These are phyloP conservation scores for Exophiala calicioides DNA, from an alignment of 2,329 filamentous ascomycete genomes.

Conservation along the genomic window DNA sequence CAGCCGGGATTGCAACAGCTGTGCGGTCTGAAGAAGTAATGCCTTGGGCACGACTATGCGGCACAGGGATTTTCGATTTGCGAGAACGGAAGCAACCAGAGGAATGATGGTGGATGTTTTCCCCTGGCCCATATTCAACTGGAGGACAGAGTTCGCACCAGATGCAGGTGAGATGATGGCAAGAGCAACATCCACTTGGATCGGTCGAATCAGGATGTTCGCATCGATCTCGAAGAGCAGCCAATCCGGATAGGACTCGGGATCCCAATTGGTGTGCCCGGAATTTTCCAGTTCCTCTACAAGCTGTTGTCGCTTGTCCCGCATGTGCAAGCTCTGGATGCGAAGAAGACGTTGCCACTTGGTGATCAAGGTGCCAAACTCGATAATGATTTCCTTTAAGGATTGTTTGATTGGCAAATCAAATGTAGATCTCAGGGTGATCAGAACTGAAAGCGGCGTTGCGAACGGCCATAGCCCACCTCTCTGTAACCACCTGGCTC, in stretches of 20 bases:
- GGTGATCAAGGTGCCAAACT: conserved; percentile 34
- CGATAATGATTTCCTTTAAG: conserved; percentile 30
- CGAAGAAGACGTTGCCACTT: conserved; percentile 34
- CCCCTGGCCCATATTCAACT: conserved; percentile 72
- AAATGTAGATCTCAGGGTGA: conserved; percentile 5
- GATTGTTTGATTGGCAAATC: background rate
- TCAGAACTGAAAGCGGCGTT: background rate
- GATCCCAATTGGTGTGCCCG: conserved; percentile 60
- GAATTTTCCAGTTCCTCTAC: conserved; percentile 50
- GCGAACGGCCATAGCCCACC: conserved; percentile 10
- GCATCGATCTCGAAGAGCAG: conserved; percentile 67
- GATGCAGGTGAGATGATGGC: conserved; percentile 58
- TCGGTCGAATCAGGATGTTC: conserved; percentile 60
- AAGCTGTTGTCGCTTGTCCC: too few relatives aligned
- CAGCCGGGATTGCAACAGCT: conserved; percentile 53
- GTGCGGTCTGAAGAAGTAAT: conserved; percentile 61
- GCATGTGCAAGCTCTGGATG: too few relatives aligned
- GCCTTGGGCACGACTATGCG: conserved; percentile 64
- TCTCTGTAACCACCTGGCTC: conserved; percentile 1
- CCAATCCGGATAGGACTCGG: conserved; percentile 56
- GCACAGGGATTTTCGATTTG: conserved; percentile 54
- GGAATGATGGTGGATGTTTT: conserved; percentile 71
- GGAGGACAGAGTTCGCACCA: conserved; percentile 60
- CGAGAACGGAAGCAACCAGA: conserved; percentile 58
- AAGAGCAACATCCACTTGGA: conserved; percentile 60